Conservation (phyloP, 495 filamentous ascomycete species). For the Letharia columbiana region DNA sequence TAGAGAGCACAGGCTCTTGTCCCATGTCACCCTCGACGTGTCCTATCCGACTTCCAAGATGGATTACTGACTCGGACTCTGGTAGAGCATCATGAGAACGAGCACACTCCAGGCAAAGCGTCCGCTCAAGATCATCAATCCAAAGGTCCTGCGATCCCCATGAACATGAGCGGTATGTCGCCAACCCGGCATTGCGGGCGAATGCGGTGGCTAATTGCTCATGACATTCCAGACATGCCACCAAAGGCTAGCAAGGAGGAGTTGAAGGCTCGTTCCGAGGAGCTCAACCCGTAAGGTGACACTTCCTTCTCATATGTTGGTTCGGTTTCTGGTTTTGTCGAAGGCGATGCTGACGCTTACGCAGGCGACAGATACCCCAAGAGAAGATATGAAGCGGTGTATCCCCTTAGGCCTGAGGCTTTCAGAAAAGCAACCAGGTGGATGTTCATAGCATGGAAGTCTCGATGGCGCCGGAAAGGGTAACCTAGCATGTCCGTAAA, state of each 20-base stretch:
- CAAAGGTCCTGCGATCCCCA: conserved; percentile 41
- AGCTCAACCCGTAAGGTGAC: conserved; percentile 51
- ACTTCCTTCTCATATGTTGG: neutral
- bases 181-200: neutral
- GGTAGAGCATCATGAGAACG: conserved; percentile 20
- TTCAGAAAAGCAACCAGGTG: neutral
- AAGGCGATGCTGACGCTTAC: conserved; percentile 3
- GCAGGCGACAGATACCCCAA: conserved; percentile 1
- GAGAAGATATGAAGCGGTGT: neutral
- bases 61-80: neutral
- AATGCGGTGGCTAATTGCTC: neutral
- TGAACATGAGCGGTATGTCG: conserved; percentile 32
- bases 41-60: neutral
- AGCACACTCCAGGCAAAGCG: conserved; percentile 31
- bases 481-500: neutral
- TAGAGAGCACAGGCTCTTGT: neutral
- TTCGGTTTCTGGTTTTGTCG: neutral
- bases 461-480: neutral
- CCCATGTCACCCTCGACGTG: neutral
- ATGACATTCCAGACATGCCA: conserved; percentile 37
- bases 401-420: neutral
- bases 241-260: conserved; percentile 59
- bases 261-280: conserved; percentile 51
- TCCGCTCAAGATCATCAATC: conserved; percentile 32
- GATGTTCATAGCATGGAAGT: neutral